phyloP scores from a whole-genome alignment of 73 alveolate genomes.

The Durusdinium trenchii region DNA sequence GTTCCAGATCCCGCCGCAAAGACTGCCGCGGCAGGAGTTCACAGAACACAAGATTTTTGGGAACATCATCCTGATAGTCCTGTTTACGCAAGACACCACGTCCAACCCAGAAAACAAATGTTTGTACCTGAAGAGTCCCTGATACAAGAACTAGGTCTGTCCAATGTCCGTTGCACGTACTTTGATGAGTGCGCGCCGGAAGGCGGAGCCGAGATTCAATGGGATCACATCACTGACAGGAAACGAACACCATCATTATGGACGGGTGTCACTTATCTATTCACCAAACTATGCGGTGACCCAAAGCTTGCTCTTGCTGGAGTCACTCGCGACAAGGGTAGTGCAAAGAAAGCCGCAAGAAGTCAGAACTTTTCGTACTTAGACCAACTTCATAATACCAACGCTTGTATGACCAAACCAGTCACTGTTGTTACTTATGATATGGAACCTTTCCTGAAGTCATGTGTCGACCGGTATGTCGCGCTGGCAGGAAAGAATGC shows the following conservation, averaged over 20 bases:
- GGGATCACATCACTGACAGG: neutral
- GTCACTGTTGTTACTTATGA: neutral
- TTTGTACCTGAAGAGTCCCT: neutral
- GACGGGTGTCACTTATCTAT: neutral
- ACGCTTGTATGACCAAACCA: neutral
- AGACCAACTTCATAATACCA: neutral
- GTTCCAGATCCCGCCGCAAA: constrained; percentile 61
- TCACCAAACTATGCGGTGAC: neutral
- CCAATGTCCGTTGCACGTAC: neutral
- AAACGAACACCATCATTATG: neutral
- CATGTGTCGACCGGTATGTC: neutral
- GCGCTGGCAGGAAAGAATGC: neutral
- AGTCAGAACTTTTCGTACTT: neutral
- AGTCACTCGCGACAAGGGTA: neutral
- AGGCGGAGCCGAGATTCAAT: neutral
- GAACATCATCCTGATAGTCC: neutral
- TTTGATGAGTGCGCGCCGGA: neutral
- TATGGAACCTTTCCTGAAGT: constrained; percentile 11
- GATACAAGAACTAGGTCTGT: neutral
- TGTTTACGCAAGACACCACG: neutral
- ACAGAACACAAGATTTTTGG: neutral
- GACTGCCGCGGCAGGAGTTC: neutral
- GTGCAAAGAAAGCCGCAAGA: neutral
- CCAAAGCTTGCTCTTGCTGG: neutral
- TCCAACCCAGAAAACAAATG: neutral